Percentiles rank a stretch among this genome's conserved stretches.
Evolutionary conservation across 306 rosid genomes (phyloP).

Genomic region (Trifolium dubium): DNA sequence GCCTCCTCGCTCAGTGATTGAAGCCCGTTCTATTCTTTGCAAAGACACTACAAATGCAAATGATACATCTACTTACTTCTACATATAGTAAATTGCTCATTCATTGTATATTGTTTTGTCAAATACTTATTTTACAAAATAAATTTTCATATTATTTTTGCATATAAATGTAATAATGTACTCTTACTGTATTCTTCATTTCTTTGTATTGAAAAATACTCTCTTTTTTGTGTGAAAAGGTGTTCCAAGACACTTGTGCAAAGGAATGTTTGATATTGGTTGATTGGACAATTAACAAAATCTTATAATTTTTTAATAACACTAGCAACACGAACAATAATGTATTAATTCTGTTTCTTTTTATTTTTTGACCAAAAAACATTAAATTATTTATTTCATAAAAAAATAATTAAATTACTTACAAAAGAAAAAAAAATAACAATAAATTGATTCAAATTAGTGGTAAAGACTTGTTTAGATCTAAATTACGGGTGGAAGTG

Average conservation of each 20-base stretch:
- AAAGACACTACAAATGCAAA: constrained; percentile 73
- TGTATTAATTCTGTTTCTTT: too few relatives aligned
- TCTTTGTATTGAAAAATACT: neutral
- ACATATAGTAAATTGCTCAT: constrained; percentile 43
- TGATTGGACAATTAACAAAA: too few relatives aligned
- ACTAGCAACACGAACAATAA: too few relatives aligned
- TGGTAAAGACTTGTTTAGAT: too few relatives aligned
- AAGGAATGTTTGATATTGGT: too few relatives aligned
- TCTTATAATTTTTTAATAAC: too few relatives aligned
- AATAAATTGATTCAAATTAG: too few relatives aligned
- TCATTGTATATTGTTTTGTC: constrained; percentile 18
- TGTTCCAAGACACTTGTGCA: neutral
- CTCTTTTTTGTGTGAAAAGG: neutral
- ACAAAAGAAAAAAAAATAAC: too few relatives aligned
- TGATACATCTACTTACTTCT: constrained; percentile 68
- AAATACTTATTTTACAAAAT: neutral
- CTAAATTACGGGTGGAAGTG: too few relatives aligned
- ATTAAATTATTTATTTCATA: too few relatives aligned
- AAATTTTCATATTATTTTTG: constrained; percentile 8
- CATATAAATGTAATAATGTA: constrained; percentile 18
- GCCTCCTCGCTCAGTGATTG: constrained; percentile 90
- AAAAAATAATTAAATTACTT: too few relatives aligned
- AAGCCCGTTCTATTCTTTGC: constrained; percentile 92
- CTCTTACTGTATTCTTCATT: neutral
- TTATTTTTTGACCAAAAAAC: too few relatives aligned